A percentile compares a stretch with the other conserved stretches of the same genome.
Conservation (phyloP, 2,329 filamentous ascomycete species). For the Cladophialophora bantiana region DNA sequence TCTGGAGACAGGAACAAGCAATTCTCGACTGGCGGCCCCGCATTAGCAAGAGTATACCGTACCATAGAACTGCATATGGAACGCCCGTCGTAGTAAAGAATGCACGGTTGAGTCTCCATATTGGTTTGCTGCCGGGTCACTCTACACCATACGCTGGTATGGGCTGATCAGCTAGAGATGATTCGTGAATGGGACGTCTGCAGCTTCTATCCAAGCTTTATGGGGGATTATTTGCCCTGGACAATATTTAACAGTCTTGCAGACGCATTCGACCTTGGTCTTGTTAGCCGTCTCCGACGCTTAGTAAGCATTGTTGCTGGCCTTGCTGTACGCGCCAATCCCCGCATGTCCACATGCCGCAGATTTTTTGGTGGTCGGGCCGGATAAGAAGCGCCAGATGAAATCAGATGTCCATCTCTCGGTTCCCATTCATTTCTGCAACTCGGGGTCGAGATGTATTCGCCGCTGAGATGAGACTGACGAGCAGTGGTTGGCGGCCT, state of each 20-base stretch:
- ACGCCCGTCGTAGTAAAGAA: conserved; percentile 21
- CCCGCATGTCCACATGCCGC: neutral
- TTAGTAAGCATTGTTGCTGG: conserved; percentile 10
- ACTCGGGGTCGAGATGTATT: neutral
- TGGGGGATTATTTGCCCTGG: neutral
- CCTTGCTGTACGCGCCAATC: neutral
- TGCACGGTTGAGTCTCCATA: conserved; percentile 13
- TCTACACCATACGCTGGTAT: neutral
- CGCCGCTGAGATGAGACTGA: neutral
- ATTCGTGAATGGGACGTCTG: neutral
- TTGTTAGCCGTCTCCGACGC: neutral
- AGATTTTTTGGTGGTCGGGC: neutral
- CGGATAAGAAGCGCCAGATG: neutral
- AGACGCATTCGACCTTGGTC: neutral
- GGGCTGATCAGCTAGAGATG: neutral
- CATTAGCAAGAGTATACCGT: conserved; percentile 19
- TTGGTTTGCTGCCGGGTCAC: neutral
- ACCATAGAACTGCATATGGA: conserved; percentile 24
- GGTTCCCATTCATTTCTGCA: neutral
- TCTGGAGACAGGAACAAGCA: conserved; percentile 1
- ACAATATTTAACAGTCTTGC: neutral
- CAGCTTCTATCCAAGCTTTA: neutral
- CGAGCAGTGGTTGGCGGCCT: neutral
- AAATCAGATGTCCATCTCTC: neutral
- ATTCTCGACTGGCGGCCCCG: neutral